phyloP scores from a whole-genome alignment of 257 asterid species.

The Gentiana macrophylla region DNA sequence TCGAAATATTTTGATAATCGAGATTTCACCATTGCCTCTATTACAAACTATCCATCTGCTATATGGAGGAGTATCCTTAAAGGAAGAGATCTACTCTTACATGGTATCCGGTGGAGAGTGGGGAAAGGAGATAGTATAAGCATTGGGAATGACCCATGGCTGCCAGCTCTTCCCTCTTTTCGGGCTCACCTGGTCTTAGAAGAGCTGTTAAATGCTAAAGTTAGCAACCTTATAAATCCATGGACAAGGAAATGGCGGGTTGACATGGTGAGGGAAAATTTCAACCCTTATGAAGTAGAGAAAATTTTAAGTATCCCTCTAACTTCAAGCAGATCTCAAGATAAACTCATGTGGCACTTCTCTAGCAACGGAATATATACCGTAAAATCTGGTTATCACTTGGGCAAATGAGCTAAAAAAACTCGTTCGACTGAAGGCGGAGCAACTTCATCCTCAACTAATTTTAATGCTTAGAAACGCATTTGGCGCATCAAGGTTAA shows the following conservation, averaged over 20 bases:
- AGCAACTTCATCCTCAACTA: no score
- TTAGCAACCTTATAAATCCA: background rate
- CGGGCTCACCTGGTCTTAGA: no score
- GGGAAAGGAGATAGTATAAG: background rate
- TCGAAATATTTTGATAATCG: background rate
- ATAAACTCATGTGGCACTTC: background rate
- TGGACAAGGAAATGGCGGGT: background rate
- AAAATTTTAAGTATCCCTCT: background rate
- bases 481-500: no score
- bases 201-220: background rate
- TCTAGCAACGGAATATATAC: background rate
- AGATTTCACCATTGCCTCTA: background rate
- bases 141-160: background rate
- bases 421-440: no score
- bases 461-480: no score
- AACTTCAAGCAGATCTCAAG: background rate
- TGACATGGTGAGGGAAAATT: background rate
- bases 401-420: background rate
- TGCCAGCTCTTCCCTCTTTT: background rate
- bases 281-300: background rate
- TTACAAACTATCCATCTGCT: background rate
- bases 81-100: background rate
- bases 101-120: background rate
- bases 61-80: background rate
- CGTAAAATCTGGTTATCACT: background rate